These are phyloP conservation scores for Suillus decipiens DNA, from an alignment of 768 basidiomycete genomes.

Conservation along the genomic window DNA sequence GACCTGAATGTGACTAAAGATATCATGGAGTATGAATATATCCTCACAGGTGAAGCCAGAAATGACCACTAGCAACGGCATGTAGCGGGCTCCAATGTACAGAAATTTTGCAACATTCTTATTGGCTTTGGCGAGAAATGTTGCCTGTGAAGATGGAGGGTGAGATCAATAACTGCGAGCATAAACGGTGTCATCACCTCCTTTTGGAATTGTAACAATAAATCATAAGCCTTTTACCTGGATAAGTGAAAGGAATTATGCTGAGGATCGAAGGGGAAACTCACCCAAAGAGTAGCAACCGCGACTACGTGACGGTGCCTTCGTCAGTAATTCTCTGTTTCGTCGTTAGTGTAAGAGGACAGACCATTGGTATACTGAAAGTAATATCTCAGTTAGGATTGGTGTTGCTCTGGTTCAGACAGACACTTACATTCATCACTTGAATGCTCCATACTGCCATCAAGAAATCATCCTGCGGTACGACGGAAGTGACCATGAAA, in stretches of 20 bases:
- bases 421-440: background rate
- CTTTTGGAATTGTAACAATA: slow-evolving; percentile 1
- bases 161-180: background rate
- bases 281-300: background rate
- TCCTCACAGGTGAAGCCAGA: background rate
- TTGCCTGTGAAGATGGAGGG: background rate
- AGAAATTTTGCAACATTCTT: background rate
- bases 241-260: background rate
- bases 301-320: background rate
- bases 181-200: background rate
- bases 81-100: background rate
- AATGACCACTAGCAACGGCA: background rate
- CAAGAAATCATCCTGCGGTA: background rate
- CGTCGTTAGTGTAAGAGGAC: background rate
- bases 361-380: background rate
- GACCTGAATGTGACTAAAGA: background rate
- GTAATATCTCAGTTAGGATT: background rate
- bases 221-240: background rate
- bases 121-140: background rate
- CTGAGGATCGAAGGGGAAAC: background rate
- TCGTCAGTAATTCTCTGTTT: background rate
- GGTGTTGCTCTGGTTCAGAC: background rate
- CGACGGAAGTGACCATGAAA: background rate
- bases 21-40: background rate
- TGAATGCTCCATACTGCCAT: background rate